Base-by-base conservation (phyloP, 345 rosid species). In the Euphorbia peplus region DNA sequence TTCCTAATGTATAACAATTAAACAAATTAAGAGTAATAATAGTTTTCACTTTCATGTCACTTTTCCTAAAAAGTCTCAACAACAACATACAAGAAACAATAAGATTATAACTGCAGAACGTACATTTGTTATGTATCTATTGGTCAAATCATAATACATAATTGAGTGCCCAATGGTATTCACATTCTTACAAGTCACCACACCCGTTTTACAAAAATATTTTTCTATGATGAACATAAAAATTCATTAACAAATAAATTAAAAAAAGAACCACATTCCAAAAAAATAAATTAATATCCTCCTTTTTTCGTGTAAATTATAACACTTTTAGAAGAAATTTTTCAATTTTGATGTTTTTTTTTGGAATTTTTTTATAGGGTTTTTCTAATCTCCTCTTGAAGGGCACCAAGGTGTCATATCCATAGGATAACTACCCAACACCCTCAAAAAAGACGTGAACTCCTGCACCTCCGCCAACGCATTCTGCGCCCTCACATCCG, bases 401-500 rank as follows among this genome's bases (percentile, higher is more conserved):
- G 95, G 95, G 60, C 81, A 81, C 96, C 96, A 95, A 4, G 99
- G 97, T 8, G 97, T 87, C 99, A 95, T 95, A 78, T 95, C 99
- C 93, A 90, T 95, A 3, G 99, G 99, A 74, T 95, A 95, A 63
- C 99, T 95, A 13, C 99, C 99, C 71, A 95, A 70, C 29, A 95
- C 99, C 79, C 99, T 80, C 74, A 95, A 82, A 83, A 95, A 95
- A 8, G 99, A 95, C 25, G 99, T 91, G 87, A 88, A 91, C 75
- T 95, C 99, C 64, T 95, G 99, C n/a, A 95, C 98, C 81, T 91
- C 99, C 21, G 95, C 83, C 41, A 95, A 76, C n/a, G 99, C 99
- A 75, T 95, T 91, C 69, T 95, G 98, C 13, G 98, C 98, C 63
- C 98, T 83, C 21, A 79, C 78, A 47, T 95, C 98, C 22, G 99